These are phyloP conservation scores for Monilinia aucupariae DNA, from an alignment of 2,329 filamentous ascomycete species.

Conservation along the genomic window DNA sequence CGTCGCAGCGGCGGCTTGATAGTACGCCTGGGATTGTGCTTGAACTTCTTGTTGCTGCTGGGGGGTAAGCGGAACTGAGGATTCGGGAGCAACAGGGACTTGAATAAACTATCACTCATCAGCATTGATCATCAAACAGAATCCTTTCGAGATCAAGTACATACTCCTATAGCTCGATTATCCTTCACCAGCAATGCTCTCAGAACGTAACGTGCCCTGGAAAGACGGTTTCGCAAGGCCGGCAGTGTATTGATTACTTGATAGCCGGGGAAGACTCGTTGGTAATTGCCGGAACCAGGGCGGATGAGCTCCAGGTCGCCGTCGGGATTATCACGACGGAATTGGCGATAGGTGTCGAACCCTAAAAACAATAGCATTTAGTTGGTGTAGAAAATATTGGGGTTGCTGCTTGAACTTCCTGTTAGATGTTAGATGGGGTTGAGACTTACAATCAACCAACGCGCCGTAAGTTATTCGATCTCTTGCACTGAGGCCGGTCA, in stretches of 20 bases:
- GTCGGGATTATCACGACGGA: neutral
- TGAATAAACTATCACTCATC: neutral
- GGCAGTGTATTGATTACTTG: neutral
- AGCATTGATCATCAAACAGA: neutral
- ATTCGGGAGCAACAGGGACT: neutral
- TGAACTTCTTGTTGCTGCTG: neutral
- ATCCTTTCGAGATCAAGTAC: neutral
- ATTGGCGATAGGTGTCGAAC: neutral
- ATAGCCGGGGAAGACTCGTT: neutral
- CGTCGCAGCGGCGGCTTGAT: neutral
- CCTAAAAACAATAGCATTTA: neutral
- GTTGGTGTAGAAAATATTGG: neutral
- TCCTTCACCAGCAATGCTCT: neutral
- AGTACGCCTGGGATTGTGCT: neutral
- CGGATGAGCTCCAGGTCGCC: neutral
- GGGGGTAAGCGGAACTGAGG: neutral
- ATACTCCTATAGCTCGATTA: neutral
- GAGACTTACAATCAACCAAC: neutral
- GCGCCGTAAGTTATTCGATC: neutral
- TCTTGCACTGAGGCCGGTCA: neutral
- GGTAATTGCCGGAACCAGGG: neutral
- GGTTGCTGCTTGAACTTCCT: neutral
- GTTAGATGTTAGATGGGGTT: too few relatives aligned
- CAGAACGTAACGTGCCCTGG: neutral
- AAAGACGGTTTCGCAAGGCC: neutral